Evolutionary conservation across 345 rosid genomes (phyloP), one percentile per base, ranked within the genome.

Genomic region (Populus davidiana): DNA sequence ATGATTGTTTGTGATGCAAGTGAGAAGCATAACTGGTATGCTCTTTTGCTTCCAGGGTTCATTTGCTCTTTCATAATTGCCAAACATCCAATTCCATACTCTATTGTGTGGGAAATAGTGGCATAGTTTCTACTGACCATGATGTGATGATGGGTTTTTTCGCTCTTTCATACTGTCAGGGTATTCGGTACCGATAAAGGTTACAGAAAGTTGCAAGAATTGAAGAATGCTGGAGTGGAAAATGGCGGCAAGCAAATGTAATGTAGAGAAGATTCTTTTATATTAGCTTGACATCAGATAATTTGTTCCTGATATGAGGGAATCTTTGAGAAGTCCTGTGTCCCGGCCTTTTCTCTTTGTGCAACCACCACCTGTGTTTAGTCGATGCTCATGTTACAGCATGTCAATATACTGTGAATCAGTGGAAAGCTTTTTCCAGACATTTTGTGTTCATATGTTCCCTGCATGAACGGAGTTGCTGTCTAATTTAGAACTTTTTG

Each of bases 161-260:
- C 10, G 36, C 39, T 54, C 20, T 35, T 38, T 77, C 62, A 70
- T 77, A 50, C 72, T 76, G 64, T 66, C 90, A 96, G 99, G 99
- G 80, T 96, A 83, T 96, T 93, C 68, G 97, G 97, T 35, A 96
- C 98, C 0, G 99, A 96, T 78, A 91, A 87, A 81, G 97, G 99
- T 79, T 96, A 90, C 85, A 91, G 95, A 83, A 96, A 90, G 86
- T 79, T 92, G 86, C 89, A 92, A 86, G 91, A 90, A 3, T 76
- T 92, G 81, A 92, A 89, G 92, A 78, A 70, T n/a, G 21, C n/a
- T 8, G 88, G 80, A 50, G 77, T 49, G 25, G 87, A 87, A 77
- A 85, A 71, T 63, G 81, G 56, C 56, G n/a, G 63, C 74, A 79
- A 72, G 72, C 39, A 72, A 85, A 83, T 72, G 76, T 85, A 73